Evolutionary conservation across 2,329 filamentous ascomycete genomes (phyloP), one percentile per base, ranked within the genome.

Genomic region (Myrmaecium sp.): DNA sequence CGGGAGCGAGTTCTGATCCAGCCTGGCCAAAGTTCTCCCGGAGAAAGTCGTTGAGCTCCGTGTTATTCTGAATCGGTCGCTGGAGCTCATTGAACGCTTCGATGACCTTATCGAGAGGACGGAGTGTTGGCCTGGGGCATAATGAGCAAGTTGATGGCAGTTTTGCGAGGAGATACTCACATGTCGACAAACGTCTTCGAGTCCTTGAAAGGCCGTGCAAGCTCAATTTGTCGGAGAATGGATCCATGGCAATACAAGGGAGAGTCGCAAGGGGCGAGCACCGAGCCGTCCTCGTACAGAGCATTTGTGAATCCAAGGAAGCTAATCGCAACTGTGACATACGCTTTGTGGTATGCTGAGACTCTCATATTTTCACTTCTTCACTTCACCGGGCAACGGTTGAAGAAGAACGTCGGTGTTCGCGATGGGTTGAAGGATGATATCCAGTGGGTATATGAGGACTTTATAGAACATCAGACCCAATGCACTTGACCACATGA

Each of bases 171-270:
- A 10, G 15, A 16, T 4, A 26, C 28, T 25, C 12, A 30, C 32
- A 52, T 46, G 34, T 78, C 73, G 22, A 77, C 73, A 42, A 75
- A 77, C 1, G 70, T 75, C 57, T 77, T 78, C 32, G 70, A 76
- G 49, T 77, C 73, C 9, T 56, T 49, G 36, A 76, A 77, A 1
- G 71, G 71, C 14, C 54, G 55, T 3, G 72, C 72, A 6, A 76
- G 54, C 51, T 77, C 62, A 25, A 78, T 63, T 34, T 68, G 58
- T 32, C 61, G 57, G 3, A 78, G 57, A 8, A 77, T 58, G 0
- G 74, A 66, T 25, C 73, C 73, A 35, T 70, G 60, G 42, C 73
- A 78, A 49, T 77, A 78, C 12, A 77, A 56, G 10, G 68, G 63
- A 6, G 71, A 76, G 42, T 75, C 67, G 49, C 73, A 78, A 1